Base-by-base conservation (phyloP, 2,329 filamentous ascomycete genomes). In the Hawksworthiomyces lignivorus region DNA sequence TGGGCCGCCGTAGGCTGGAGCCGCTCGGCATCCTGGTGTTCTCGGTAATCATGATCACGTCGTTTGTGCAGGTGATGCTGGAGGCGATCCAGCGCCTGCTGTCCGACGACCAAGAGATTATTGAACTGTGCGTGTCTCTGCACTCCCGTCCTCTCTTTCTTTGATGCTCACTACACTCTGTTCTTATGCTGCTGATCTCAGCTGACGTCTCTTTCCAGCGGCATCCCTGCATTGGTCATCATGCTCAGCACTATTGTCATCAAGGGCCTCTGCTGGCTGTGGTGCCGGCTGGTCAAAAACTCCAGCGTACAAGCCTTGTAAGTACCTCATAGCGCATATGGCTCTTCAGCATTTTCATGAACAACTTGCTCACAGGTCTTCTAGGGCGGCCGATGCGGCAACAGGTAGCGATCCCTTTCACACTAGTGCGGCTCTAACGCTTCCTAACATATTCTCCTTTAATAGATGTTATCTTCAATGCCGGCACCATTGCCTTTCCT, bases 401-500 rank as follows among this genome's bases (percentile, higher is more conserved):
- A 62, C 50, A 17, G 45, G 45, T 47, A 21, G 1, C 5, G 5
- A 7, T 24, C 12, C 28, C 17, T n/a, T 15, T 32, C 7, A 1
- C n/a, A n/a, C n/a, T n/a, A n/a, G n/a, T 15, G 21, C 26, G 12
- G 10, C 7, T 29, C 9, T 29, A 17, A 17, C 19, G 2, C 30
- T 17, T 18, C 10, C 15, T 17, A 6, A 4, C 30, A 17, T 17
- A 6, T 18, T 15, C 19, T 19, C 15, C 2, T 21, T 36, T n/a
- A 14, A 17, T 34, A 52, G 61, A 94, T 55, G 84, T 95, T 21
- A 80, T 94, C 24, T 95, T 95, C 73, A 95, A 95, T 62, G 78
- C 77, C 1, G 90, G 92, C 54, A 88, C 84, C 49, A 92, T 94
- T 55, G 72, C 92, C 19, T 94, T 94, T 56, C 88, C 88, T 1